A percentile compares a stretch with the other conserved stretches of the same genome.
phyloP scores from a whole-genome alignment of 257 asterid species.

The Penstemon eatonii region DNA sequence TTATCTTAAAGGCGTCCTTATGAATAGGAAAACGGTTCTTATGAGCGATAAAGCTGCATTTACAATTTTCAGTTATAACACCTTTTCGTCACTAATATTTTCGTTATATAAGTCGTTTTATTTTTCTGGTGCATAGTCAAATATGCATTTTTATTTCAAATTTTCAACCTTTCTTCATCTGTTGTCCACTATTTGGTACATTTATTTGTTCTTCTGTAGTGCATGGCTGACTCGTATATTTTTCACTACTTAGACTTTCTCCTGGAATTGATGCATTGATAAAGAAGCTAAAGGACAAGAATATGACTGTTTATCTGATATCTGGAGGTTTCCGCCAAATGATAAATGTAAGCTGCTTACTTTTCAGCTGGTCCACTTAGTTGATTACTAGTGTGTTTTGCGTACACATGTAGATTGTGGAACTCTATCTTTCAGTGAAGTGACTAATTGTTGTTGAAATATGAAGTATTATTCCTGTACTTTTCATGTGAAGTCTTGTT shows the following conservation, averaged over 20 bases:
- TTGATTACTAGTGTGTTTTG: slow-evolving; percentile 5
- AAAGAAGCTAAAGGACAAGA: slow-evolving; percentile 61
- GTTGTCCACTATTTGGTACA: neutral
- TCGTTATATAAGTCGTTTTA: neutral
- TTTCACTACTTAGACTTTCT: slow-evolving; percentile 58
- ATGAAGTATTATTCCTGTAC: too few relatives aligned
- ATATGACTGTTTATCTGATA: slow-evolving; percentile 64
- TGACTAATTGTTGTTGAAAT: too few relatives aligned
- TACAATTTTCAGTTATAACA: neutral
- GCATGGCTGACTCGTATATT: slow-evolving; percentile 20
- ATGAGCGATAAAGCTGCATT: too few relatives aligned
- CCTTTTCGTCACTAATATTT: neutral
- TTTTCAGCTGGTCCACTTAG: slow-evolving; percentile 13
- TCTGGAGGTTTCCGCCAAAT: slow-evolving; percentile 98
- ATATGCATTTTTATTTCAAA: neutral
- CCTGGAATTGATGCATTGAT: slow-evolving; percentile 85
- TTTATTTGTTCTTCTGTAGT: slow-evolving; percentile 2
- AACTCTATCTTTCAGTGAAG: too few relatives aligned
- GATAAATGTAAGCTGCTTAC: slow-evolving; percentile 65
- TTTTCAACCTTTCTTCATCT: neutral
- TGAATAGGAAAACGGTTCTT: neutral
- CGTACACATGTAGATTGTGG: neutral
- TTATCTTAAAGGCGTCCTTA: neutral
- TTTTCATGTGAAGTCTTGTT: too few relatives aligned
- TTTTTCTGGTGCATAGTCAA: neutral